Evolutionary conservation across 257 asterid species (phyloP), one percentile per base, ranked within the genome.

Genomic region (Jacaranda copaia): DNA sequence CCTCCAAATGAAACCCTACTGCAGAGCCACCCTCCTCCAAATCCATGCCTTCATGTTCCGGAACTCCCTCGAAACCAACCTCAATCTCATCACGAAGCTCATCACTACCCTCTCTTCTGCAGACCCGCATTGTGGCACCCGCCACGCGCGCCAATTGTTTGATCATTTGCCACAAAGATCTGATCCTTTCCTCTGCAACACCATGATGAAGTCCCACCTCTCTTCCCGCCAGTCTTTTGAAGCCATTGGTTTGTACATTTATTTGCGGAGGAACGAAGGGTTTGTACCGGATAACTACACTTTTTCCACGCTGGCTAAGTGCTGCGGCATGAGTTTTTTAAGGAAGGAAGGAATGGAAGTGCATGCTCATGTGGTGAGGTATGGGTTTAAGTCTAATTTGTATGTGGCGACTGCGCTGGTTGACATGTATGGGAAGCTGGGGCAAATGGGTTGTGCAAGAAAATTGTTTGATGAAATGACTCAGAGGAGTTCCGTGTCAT

Each of bases 381-480:
- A 70, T 16, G 98, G 99, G 75, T 85, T 85, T 57, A 70, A 19
- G 65, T 86, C 89, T 19, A 91, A 89, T 77, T 75, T 93, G 84
- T 93, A 85, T 42, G 98, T 88, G 63, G 88, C 87, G 18, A 95
- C 98, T 25, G 84, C 97, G 2, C 75, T 95, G 86, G 97, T 93
- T 19, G 96, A 93, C 78, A 95, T 95, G 98, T 95, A 95, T 68
- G 97, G 89, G 73, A 95, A 95, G 82, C 78, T 91, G 61, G 94
- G 98, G 65, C 46, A 78, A 10, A 86, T 93, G 90, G 83, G 38
- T 63, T 82, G 53, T 60, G 94, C 97, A 0, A 77, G 89, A 70
- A 81, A 78, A 70, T 15, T 88, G 80, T 95, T 93, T 57, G 97
- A 95, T 69, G 96, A 91, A 89, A 95, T 95, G 99, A 35, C 77